Evolutionary conservation across 768 basidiomycete species (phyloP), one percentile per base, ranked within the genome.

Genomic region (Gloeopeniophorella convolvens): DNA sequence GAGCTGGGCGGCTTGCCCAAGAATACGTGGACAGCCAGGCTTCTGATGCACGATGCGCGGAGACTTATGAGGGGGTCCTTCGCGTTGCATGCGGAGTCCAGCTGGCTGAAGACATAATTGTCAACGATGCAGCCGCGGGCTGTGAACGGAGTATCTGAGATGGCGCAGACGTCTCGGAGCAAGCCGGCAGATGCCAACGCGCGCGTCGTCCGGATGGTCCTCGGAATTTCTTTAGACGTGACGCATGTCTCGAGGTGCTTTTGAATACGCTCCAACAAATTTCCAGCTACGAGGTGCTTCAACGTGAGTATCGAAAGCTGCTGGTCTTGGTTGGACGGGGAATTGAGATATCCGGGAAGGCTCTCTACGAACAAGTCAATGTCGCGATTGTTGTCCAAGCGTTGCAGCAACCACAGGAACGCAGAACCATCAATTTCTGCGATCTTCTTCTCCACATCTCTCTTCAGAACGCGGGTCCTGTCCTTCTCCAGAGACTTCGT

Each of bases 31-130:
- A 39, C 36, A 5, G 36, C 39, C 36, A 47, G 27, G 16, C 35
- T 37, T 30, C 45, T 37, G 27, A 47, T 39, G 8, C 45, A 47
- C 20, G 36, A 27, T 13, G 45, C 45, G 20, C 45, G 45, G 20
- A 47, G 28, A 5, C 35, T 37, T 9, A 39, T 8, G 12, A 21
- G 20, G 10, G 36, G 31, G 16, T 39, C 36, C 15, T 47, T 35
- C 21, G 28, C 15, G 18, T 15, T 47, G 27, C 45, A 37, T 23
- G 34, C 21, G 15, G n/a, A 27, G 28, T 47, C 45, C 4, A 37
- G 30, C n/a, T 27, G 39, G 15, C 32, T 47, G 28, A 47, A 9
- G 27, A 47, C 20, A 16, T 18, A 3, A 5, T 39, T n/a, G 36
- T 37, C 20, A 30, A 18, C 16, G 28, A 21, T 47, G 11, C 39